Percentiles rank a stretch among this genome's conserved stretches.
Conservation (phyloP, 169 alveolate species). For the Besnoitia besnoiti region DNA sequence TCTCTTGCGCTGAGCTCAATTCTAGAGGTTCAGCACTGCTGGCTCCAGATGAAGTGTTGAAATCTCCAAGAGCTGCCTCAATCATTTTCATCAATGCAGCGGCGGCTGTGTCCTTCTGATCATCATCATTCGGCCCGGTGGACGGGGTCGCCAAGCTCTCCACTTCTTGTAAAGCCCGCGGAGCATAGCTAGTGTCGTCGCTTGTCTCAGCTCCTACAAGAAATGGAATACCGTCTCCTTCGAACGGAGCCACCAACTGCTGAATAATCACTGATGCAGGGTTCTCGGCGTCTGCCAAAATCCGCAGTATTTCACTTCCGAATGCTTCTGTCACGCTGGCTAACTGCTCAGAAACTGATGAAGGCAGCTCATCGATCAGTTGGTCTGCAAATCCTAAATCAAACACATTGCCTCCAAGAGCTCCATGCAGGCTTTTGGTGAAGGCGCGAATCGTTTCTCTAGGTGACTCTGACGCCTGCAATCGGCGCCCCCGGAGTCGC, state of each 20-base stretch:
- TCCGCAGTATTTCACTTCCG: slow-evolving; percentile 6
- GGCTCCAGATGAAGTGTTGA: not conserved
- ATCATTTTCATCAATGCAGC: not conserved
- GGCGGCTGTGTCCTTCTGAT: not conserved
- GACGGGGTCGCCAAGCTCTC: not conserved
- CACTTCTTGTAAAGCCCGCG: slow-evolving; percentile 1
- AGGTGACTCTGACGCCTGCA: not conserved
- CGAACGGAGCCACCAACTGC: slow-evolving; percentile 32
- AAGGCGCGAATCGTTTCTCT: slow-evolving; percentile 21
- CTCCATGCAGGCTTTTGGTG: not conserved
- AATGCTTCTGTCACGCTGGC: slow-evolving; percentile 30
- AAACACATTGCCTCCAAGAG: slow-evolving; percentile 27
- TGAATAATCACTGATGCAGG: slow-evolving; percentile 23
- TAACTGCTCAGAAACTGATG: not conserved
- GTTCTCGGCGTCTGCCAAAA: slow-evolving; percentile 30
- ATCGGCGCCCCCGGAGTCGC: slow-evolving; percentile 21
- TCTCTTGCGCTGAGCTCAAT: not conserved
- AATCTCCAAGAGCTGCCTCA: not conserved
- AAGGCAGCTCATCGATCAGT: slow-evolving; percentile 3
- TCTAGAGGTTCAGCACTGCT: not conserved
- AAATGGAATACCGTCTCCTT: slow-evolving; percentile 23
- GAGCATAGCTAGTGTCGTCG: not conserved
- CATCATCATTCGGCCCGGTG: not conserved
- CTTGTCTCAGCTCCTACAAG: not conserved
- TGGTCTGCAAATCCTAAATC: slow-evolving; percentile 6